Evolutionary conservation across 1,284 basidiomycete genomes (phyloP), one percentile per base, ranked within the genome.

Genomic region (Neolentinus lepideus): DNA sequence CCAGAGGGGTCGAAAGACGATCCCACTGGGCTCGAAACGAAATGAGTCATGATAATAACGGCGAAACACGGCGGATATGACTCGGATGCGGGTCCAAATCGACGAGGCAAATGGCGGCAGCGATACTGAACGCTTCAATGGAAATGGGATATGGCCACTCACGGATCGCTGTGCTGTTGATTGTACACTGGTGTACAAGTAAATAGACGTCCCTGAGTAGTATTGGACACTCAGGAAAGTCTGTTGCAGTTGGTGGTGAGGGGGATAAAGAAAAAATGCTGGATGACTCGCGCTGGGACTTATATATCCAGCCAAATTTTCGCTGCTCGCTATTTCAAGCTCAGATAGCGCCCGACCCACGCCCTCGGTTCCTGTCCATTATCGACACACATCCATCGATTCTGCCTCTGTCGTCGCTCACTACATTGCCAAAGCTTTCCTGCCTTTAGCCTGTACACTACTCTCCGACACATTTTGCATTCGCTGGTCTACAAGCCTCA

Each of bases 111-210:
- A 61, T 50, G 57, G 52, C 57, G 51, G 66, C 29, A 31, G 29
- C 62, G 67, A 67, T 68, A 67, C 64, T 67, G 68, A 35, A 66
- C 59, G 61, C 67, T 61, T 67, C 59, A 57, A 61, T 68, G 65
- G 36, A 50, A 54, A 68, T 58, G 35, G 59, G 38, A 67, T 60
- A 55, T 61, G 59, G 54, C 22, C 8, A 68, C 67, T 68, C 63
- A 68, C 67, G 60, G 48, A 60, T 58, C 45, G 51, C 24, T 26
- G 22, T 25, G 47, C 47, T 51, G 52, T 56, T 55, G 35, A 33
- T 2, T 19, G 55, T 51, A 52, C 33, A 26, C 58, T 54, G 52
- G 26, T 29, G 53, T 50, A 64, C 61, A 61, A 54, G 61, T 59
- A 51, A 51, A 33, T 56, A 33, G 47, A 50, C 47, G 53, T 59